phyloP scores from a whole-genome alignment of 371 early-diverging fungal species.

The Zychaea mexicana region DNA sequence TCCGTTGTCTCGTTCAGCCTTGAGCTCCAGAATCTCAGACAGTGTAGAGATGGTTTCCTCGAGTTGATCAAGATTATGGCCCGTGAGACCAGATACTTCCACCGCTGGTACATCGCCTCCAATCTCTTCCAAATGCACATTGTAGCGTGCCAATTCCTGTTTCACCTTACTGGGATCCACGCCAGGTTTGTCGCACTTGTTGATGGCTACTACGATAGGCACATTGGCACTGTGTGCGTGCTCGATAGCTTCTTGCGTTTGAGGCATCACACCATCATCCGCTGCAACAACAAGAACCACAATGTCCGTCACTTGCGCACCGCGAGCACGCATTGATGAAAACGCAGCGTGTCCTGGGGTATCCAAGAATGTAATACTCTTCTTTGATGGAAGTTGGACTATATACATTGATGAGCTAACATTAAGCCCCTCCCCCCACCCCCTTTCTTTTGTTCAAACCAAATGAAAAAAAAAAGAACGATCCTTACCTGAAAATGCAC shows the following conservation, averaged over 20 bases:
- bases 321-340: constrained; percentile 91
- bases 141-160: constrained; percentile 77
- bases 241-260: constrained; percentile 93
- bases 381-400: constrained; percentile 64
- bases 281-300: constrained; percentile 96
- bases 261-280: constrained; percentile 98
- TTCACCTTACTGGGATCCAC: constrained; percentile 75
- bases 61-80: constrained; percentile 82
- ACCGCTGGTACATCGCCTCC: constrained; percentile 94
- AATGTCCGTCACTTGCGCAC: constrained; percentile 92
- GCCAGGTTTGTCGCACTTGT: constrained; percentile 94
- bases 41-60: constrained; percentile 87
- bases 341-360: constrained; percentile 98
- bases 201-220: constrained; percentile 94
- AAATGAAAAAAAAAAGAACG: too few species aligned
- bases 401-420: background rate
- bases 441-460: background rate
- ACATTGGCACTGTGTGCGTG: constrained; percentile 89
- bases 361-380: constrained; percentile 92
- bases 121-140: constrained; percentile 88
- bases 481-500: constrained; percentile 87
- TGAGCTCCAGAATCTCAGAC: constrained; percentile 84
- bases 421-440: background rate
- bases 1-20: constrained; percentile 73
- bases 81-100: constrained; percentile 87